A percentile compares a stretch with the other conserved stretches of the same genome.
Conservation (phyloP, 2,329 filamentous ascomycete genomes). For the Exophiala phaeomuriformis region DNA sequence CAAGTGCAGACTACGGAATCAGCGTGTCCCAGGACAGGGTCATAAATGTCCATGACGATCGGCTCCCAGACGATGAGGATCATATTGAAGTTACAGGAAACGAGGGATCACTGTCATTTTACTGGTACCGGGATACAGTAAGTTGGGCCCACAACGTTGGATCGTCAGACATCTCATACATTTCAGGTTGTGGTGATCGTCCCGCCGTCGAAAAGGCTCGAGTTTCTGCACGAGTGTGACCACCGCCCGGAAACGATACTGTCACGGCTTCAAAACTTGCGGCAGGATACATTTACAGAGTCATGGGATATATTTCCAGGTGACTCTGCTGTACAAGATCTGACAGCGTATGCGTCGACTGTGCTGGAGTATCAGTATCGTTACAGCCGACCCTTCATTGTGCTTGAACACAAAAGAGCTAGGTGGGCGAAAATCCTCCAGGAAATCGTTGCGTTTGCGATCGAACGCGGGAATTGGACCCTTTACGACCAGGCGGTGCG, state of each 20-base stretch:
- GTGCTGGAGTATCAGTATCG: too few species aligned
- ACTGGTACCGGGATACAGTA: slow-evolving; percentile 27
- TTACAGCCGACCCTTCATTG: too few species aligned
- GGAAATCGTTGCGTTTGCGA: background rate
- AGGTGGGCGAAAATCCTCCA: background rate
- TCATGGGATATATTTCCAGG: too few species aligned
- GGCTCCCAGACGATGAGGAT: slow-evolving; percentile 6
- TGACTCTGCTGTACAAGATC: too few species aligned
- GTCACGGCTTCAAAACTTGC: background rate
- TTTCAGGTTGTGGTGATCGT: background rate
- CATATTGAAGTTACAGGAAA: slow-evolving; percentile 28
- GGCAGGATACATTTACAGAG: background rate
- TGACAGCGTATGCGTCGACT: too few species aligned
- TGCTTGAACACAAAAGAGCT: too few species aligned
- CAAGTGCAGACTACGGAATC: background rate
- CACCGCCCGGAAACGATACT: background rate
- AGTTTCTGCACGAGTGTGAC: background rate
- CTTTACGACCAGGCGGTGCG: background rate
- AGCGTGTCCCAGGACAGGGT: slow-evolving; percentile 1
- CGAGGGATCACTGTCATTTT: slow-evolving; percentile 26
- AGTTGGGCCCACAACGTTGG: background rate
- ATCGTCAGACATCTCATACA: too few species aligned
- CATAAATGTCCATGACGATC: slow-evolving; percentile 2
- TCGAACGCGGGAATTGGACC: background rate
- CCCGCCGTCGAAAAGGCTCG: background rate